Percentiles rank a stretch among this genome's conserved stretches.
phyloP scores from a whole-genome alignment of 495 filamentous ascomycete genomes.

The Geoglossum glabrum region DNA sequence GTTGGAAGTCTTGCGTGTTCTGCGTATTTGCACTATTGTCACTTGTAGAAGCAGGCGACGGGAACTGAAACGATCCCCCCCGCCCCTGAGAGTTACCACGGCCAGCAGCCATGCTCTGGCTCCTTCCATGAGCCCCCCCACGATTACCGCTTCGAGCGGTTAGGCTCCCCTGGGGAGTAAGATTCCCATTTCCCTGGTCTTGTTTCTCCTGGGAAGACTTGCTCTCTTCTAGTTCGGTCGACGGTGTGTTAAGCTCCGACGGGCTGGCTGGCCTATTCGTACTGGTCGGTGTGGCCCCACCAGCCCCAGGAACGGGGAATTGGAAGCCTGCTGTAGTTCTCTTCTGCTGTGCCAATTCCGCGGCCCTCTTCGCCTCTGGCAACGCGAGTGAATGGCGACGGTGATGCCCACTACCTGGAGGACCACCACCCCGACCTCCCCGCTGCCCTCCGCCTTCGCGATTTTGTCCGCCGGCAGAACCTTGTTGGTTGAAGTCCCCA shows the following conservation, averaged over 20 bases:
- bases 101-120: slow-evolving; percentile 48
- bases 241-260: slow-evolving; percentile 4
- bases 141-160: slow-evolving; percentile 27
- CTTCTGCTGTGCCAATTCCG: slow-evolving; percentile 91
- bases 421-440: slow-evolving; percentile 56
- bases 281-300: slow-evolving; percentile 25
- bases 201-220: slow-evolving; percentile 20
- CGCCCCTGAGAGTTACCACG: slow-evolving; percentile 33
- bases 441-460: slow-evolving; percentile 51
- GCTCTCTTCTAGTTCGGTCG: slow-evolving; percentile 21
- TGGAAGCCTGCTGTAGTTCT: slow-evolving; percentile 84
- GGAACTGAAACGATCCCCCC: slow-evolving; percentile 53
- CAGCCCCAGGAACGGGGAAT: slow-evolving; percentile 64
- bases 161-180: slow-evolving; percentile 5
- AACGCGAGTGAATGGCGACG: slow-evolving; percentile 87
- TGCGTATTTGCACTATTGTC: slow-evolving; percentile 32
- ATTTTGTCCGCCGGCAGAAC: slow-evolving; percentile 27
- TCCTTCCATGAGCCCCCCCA: slow-evolving; percentile 37
- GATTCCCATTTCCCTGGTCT: slow-evolving; percentile 20
- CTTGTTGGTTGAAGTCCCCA: slow-evolving; percentile 46
- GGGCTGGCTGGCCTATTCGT: slow-evolving; percentile 26
- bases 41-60: slow-evolving; percentile 29
- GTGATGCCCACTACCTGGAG: slow-evolving; percentile 61
- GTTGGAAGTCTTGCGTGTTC: slow-evolving; percentile 39
- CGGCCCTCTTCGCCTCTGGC: slow-evolving; percentile 93